A percentile compares a stretch with the other conserved stretches of the same genome.
Conservation (phyloP, 1,284 basidiomycete genomes). For the Cutaneotrichosporon dermatis region DNA sequence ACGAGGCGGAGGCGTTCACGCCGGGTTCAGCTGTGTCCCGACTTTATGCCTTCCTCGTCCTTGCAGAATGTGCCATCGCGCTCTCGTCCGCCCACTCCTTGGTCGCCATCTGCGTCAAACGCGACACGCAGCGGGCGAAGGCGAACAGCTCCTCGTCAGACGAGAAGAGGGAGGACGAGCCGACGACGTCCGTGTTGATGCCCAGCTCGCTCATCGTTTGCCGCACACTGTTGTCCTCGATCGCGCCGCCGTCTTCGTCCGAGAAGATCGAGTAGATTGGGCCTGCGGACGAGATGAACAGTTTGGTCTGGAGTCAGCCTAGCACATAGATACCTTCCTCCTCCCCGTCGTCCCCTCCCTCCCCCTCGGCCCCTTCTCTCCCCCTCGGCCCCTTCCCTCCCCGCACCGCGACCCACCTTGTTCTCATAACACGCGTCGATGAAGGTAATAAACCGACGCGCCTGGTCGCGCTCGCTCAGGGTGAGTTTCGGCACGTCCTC, state of each 20-base stretch:
- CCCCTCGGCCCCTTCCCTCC: no score
- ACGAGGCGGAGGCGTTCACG: no score
- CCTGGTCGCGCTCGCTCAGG: slow-evolving; percentile 80
- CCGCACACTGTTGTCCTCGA: slow-evolving; percentile 66
- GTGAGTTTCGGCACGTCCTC: slow-evolving; percentile 84
- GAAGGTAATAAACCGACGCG: slow-evolving; percentile 93
- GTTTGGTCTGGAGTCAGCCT: slow-evolving; percentile 57
- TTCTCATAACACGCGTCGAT: slow-evolving; percentile 94
- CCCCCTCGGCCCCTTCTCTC: no score
- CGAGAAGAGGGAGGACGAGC: slow-evolving; percentile 78
- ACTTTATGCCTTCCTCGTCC: not conserved
- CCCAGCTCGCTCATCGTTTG: slow-evolving; percentile 57
- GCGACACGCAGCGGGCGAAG: slow-evolving; percentile 85
- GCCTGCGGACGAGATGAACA: slow-evolving; percentile 84
- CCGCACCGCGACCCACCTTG: slow-evolving; percentile 12
- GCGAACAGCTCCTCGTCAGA: slow-evolving; percentile 94
- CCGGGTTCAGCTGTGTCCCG: no score
- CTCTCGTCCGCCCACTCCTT: slow-evolving; percentile 26
- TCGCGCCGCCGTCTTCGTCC: slow-evolving; percentile 54
- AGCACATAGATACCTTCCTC: no score
- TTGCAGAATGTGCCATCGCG: slow-evolving; percentile 8
- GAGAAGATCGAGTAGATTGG: slow-evolving; percentile 84
- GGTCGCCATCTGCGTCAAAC: slow-evolving; percentile 76
- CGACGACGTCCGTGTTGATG: slow-evolving; percentile 67
- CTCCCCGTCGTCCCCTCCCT: no score